A percentile compares a stretch with the other conserved stretches of the same genome.
Evolutionary conservation across 2,329 filamentous ascomycete species (phyloP).

Genomic region (Calonectria multiphialidica): DNA sequence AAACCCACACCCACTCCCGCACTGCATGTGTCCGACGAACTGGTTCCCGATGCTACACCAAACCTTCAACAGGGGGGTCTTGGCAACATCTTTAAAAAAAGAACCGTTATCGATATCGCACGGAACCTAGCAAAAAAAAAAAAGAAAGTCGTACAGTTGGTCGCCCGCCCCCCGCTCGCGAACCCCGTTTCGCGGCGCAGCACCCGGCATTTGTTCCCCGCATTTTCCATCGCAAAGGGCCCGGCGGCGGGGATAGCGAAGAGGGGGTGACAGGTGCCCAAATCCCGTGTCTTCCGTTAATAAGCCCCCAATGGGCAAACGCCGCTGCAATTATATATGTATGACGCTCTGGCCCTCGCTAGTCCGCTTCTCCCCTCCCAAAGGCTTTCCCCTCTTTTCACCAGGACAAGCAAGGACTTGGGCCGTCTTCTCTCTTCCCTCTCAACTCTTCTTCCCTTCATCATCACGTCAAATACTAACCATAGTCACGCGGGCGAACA

Average conservation of each 20-base stretch:
- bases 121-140: neutral
- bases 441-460: neutral
- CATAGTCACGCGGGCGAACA: neutral
- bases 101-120: neutral
- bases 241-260: neutral
- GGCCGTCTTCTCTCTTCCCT: too few relatives aligned
- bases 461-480: too few relatives aligned
- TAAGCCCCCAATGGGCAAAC: neutral
- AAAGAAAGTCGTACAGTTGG: neutral
- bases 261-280: neutral
- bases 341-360: neutral
- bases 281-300: slow-evolving; percentile 1
- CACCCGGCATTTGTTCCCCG: neutral
- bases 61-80: neutral
- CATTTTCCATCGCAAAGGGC: neutral
- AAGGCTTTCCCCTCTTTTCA: neutral
- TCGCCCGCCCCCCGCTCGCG: neutral
- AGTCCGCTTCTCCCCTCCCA: neutral
- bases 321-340: neutral
- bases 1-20: neutral
- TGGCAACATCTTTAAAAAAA: neutral
- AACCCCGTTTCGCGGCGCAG: neutral
- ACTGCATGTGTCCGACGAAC: neutral
- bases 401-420: neutral
- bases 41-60: neutral